phyloP scores from a whole-genome alignment of 495 filamentous ascomycete genomes.

The Cenococcum geophilum region DNA sequence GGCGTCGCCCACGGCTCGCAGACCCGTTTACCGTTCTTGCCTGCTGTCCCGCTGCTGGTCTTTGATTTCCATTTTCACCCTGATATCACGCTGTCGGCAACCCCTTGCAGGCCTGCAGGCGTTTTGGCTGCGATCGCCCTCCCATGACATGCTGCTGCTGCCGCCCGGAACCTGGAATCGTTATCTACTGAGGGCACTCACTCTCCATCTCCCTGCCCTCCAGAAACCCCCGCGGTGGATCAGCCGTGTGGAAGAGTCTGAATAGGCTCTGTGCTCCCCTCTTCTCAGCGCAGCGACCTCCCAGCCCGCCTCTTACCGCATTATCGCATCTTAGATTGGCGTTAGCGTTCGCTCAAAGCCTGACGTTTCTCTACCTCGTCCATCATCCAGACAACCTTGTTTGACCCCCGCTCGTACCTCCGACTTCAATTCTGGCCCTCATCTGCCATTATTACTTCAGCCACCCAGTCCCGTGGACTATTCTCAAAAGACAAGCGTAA shows the following conservation, averaged over 20 bases:
- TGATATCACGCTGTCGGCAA: not conserved
- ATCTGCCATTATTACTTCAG: no score
- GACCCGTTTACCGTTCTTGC: no score
- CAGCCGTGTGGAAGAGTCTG: not conserved
- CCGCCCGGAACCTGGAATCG: not conserved
- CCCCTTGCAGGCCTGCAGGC: not conserved
- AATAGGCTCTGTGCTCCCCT: not conserved
- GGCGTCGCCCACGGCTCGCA: no score
- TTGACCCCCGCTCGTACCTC: not conserved
- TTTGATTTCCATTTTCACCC: not conserved
- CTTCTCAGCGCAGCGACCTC: not conserved
- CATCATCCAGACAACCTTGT: constrained; percentile 6
- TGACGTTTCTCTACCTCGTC: constrained; percentile 8
- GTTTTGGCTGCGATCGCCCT: not conserved
- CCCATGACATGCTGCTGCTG: not conserved
- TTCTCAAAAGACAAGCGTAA: no score
- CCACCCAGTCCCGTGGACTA: no score
- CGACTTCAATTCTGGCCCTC: not conserved
- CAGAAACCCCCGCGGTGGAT: not conserved
- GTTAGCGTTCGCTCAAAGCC: not conserved
- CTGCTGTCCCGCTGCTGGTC: no score
- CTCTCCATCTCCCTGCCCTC: not conserved
- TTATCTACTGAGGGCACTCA: not conserved
- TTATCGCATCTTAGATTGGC: constrained; percentile 4
- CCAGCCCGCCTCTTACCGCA: not conserved